Base-by-base conservation (phyloP, 768 basidiomycete species). In the Lentinula aciculospora region DNA sequence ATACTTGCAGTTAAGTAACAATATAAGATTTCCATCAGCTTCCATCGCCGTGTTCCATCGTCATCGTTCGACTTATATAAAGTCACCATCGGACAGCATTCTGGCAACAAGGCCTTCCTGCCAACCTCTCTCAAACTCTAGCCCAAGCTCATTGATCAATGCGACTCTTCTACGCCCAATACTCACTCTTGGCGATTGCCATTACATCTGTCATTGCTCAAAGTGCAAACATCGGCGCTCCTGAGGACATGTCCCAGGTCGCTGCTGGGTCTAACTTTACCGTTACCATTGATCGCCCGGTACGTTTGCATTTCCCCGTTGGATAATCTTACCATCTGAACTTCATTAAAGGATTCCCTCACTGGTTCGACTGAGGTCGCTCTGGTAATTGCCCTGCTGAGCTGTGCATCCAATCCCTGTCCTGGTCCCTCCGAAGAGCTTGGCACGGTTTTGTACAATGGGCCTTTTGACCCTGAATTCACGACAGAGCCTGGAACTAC, bases 221-320 rank as follows among this genome's bases (percentile, higher is more conserved):
- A 59, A 56, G 58, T 9, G 70, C 68, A 3, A 23, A 15, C 8
- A 78, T 85, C 32, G 75, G 75, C 6, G 66, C 66, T 28, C 82
- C 83, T 5, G 62, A 67, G 3, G 63, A 67, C 3, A 71, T 71
- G 8, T 59, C 70, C 2, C 51, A 64, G 9, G 71, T 82, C 7
- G 49, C 37, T 9, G 61, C 75, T 36, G 81, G 82, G 4, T 64
- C 60, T 5, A 61, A 63, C 7, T 48, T 83, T 36, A 73, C 66
- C 3, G 76, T 83, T 2, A 76, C 80, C 59, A 63, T 84, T 10
- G 77, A 78, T 53, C 71, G 72, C 50, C 79, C 78, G 3, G 81
- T 83, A 64, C n/a, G 78, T 37, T 27, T 12, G 17, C 12, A 45
- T 39, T 2, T 53, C 34, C 27, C 27, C 37, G 21, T 19, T 7